Base-by-base conservation (phyloP, 73 alveolate species). In the Uronychia setigera region DNA sequence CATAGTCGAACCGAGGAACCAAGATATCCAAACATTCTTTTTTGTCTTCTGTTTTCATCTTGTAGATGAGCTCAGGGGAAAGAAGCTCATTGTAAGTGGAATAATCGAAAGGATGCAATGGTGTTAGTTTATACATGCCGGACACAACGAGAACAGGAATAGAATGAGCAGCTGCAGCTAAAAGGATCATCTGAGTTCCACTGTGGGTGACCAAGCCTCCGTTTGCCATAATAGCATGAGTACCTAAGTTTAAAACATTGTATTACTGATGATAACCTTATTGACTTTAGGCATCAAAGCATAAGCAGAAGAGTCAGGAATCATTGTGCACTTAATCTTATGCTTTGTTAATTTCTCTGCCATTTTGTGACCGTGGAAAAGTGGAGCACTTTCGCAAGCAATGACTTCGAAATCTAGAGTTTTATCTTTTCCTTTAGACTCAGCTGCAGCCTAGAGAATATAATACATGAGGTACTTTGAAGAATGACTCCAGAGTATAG, bases 161-260 rank as follows among this genome's bases (percentile, higher is more conserved):
- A 59, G 97, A 93, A 79, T 93, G 96, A 79, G 94, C 95, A 60
- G 93, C 80, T 26, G 99, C 99, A 1, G 98, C 96, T 58, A 93
- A 78, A 33, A 96, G 85, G 26, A 97, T 87, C 88, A 91, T 89
- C 79, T 93, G 95, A n/a, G 94, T 93, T 5, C 99, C 99, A 1
- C 96, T 86, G 88, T 93, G 93, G 28, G 99, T 92, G 19, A 97
- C 91, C 74, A 97, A 85, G 0, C 99, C 99, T 1, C 99, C 99
- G 94, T 97, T 96, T 1, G 97, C 98, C 95, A 97, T 87, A 32
- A 97, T 90, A 0, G 99, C 98, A 33, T 92, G 91, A 34, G 99
- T 97, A n/a, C 99, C 97, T 46, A 19, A 46, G 67, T 11, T 5
- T 46, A 46, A 46, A 46, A 19, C 5, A 46, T 5, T 11, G 67